Conservation (phyloP, 2,329 filamentous ascomycete genomes). For the Xylaria sp. region DNA sequence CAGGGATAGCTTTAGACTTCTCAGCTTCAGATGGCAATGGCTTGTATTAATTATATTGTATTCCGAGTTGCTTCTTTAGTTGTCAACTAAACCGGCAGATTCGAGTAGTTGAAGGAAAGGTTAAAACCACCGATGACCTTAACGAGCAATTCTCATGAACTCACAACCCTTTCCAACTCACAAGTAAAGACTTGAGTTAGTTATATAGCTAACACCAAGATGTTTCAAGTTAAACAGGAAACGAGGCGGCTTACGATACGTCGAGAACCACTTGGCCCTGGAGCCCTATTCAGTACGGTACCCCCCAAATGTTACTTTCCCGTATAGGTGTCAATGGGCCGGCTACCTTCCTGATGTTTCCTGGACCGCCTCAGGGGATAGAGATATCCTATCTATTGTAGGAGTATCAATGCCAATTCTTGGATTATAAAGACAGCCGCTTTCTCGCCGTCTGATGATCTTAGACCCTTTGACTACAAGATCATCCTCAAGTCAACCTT, state of each 20-base stretch:
- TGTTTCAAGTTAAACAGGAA: conserved; percentile 7
- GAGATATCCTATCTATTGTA: conserved; percentile 20
- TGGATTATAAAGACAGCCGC: conserved; percentile 28
- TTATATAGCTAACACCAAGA: neutral
- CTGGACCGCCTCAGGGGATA: conserved; percentile 3
- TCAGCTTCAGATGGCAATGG: neutral
- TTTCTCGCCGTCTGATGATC: conserved; percentile 21
- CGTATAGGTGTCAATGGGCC: conserved; percentile 26
- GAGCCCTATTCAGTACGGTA: conserved; percentile 5
- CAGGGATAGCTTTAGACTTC: neutral
- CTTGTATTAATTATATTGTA: neutral
- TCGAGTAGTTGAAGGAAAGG: neutral
- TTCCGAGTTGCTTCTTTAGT: conserved; percentile 3
- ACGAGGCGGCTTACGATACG: conserved; percentile 11
- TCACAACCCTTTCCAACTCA: neutral
- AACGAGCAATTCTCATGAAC: neutral
- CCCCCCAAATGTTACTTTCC: conserved; percentile 29
- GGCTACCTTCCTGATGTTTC: conserved; percentile 27
- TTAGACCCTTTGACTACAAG: conserved; percentile 27
- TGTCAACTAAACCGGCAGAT: neutral
- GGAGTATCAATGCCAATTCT: neutral
- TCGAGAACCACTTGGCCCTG: conserved; percentile 6
- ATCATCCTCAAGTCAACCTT: conserved; percentile 27
- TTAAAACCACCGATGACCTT: neutral
- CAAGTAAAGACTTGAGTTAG: neutral